A percentile compares a stretch with the other conserved stretches of the same genome.
These are phyloP conservation scores for Boletellus sp. DNA, from an alignment of 768 basidiomycete genomes.

Conservation along the genomic window DNA sequence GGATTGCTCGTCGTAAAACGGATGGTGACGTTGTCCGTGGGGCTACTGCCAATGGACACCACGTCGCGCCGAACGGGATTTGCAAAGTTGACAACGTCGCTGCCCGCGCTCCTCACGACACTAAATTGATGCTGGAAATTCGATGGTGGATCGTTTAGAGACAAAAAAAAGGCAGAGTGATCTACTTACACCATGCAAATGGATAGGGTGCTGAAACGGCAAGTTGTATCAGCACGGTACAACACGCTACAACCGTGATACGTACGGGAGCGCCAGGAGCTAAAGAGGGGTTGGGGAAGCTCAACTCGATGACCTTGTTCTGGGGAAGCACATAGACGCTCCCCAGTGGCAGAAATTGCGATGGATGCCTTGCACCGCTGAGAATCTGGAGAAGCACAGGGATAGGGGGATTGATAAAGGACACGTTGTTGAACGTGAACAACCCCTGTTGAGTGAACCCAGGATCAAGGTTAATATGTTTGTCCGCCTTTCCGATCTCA, in stretches of 20 bases:
- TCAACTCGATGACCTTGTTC: slow-evolving; percentile 45
- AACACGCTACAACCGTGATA: background rate
- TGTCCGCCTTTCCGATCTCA: slow-evolving; percentile 38
- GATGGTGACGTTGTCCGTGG: slow-evolving; percentile 47
- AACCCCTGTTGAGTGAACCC: background rate
- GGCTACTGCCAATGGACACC: slow-evolving; percentile 19
- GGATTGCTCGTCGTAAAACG: slow-evolving; percentile 65
- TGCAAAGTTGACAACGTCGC: slow-evolving; percentile 30
- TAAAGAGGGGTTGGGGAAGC: slow-evolving; percentile 35
- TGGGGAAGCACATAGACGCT: slow-evolving; percentile 44
- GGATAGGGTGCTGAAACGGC: slow-evolving; percentile 36
- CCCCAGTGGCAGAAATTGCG: slow-evolving; percentile 47
- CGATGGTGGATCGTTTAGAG: background rate
- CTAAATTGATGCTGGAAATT: slow-evolving; percentile 32
- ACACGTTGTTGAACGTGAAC: slow-evolving; percentile 26
- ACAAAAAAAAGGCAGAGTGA: background rate
- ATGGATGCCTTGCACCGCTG: slow-evolving; percentile 45
- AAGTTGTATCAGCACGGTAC: background rate
- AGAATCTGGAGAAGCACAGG: slow-evolving; percentile 60
- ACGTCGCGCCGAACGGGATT: slow-evolving; percentile 38
- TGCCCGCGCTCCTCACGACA: slow-evolving; percentile 35
- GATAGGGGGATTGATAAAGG: slow-evolving; percentile 38
- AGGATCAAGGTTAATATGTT: slow-evolving; percentile 28
- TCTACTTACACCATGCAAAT: slow-evolving; percentile 39
- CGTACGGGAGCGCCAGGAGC: slow-evolving; percentile 32